Conservation (phyloP, 1,284 basidiomycete genomes). For the Phenoliferia sp. region DNA sequence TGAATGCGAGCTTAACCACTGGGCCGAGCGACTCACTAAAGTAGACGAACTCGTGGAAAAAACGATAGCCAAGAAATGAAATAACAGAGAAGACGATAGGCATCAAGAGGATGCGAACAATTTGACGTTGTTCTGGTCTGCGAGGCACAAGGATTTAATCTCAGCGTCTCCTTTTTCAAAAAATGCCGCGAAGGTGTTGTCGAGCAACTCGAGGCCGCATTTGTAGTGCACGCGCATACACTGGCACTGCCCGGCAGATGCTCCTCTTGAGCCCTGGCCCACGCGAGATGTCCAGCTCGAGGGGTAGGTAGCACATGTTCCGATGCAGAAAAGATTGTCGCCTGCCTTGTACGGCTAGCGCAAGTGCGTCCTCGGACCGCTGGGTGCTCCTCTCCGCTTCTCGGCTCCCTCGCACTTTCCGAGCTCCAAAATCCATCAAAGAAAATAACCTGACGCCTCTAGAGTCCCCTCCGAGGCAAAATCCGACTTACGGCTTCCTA, state of each 20-base stretch:
- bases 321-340: too few relatives aligned
- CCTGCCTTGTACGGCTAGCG: too few relatives aligned
- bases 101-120: slow-evolving; percentile 41
- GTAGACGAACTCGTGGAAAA: slow-evolving; percentile 65
- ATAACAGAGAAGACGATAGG: slow-evolving; percentile 64
- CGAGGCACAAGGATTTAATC: neutral
- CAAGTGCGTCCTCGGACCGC: too few relatives aligned
- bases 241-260: too few relatives aligned
- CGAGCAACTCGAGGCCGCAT: neutral
- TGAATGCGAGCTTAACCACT: too few relatives aligned
- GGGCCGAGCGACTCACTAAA: too few relatives aligned
- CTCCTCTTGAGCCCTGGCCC: too few relatives aligned
- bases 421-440: neutral
- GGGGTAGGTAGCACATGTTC: too few relatives aligned
- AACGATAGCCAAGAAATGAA: slow-evolving; percentile 80
- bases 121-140: slow-evolving; percentile 3
- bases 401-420: neutral
- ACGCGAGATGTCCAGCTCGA: too few relatives aligned
- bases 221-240: too few relatives aligned
- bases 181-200: neutral
- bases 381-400: too few relatives aligned
- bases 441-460: neutral
- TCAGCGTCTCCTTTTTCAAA: neutral
- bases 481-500: slow-evolving; percentile 2
- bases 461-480: neutral